A percentile compares a stretch with the other conserved stretches of the same genome.
Evolutionary conservation across 2,329 filamentous ascomycete species (phyloP).

Genomic region (Zelopaecilomyces penicillatus): DNA sequence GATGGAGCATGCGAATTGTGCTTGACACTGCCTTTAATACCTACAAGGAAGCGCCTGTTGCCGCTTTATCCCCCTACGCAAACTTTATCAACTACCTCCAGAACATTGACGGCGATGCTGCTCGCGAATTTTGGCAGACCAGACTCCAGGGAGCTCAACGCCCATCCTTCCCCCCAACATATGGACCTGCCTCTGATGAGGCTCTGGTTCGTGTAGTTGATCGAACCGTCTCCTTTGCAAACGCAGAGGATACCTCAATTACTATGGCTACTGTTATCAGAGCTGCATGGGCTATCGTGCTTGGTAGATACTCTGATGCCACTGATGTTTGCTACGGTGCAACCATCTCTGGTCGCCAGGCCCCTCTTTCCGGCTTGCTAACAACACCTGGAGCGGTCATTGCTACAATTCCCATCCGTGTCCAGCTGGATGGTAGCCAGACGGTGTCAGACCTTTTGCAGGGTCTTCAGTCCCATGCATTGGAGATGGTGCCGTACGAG

Average conservation of each 20-base stretch:
- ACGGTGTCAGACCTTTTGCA: conserved; percentile 7
- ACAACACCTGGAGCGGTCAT: conserved; percentile 11
- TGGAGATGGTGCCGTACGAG: conserved; percentile 16
- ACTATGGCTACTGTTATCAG: conserved; percentile 4
- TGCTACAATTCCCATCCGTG: conserved; percentile 12
- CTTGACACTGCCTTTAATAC: conserved; percentile 2
- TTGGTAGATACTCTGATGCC: not conserved
- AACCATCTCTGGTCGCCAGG: conserved; percentile 10
- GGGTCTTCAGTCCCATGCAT: conserved; percentile 10
- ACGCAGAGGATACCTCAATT: not conserved
- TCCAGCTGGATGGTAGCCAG: conserved; percentile 6
- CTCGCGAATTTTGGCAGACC: conserved; percentile 5
- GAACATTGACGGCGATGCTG: conserved; percentile 3
- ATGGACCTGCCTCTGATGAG: not conserved
- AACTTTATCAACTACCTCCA: conserved; percentile 8
- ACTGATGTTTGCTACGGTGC: conserved; percentile 3
- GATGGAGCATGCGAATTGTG: conserved; percentile 9
- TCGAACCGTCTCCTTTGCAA: not conserved
- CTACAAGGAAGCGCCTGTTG: not conserved
- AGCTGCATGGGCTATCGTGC: conserved; percentile 6
- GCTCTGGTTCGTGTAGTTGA: conserved; percentile 1
- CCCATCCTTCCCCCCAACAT: conserved; percentile 1
- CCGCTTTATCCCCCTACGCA: conserved; percentile 1
- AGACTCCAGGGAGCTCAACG: conserved; percentile 4
- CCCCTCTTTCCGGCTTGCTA: conserved; percentile 9